These are phyloP conservation scores for Eucalyptus cloeziana DNA, from an alignment of 345 rosid genomes.

Conservation along the genomic window DNA sequence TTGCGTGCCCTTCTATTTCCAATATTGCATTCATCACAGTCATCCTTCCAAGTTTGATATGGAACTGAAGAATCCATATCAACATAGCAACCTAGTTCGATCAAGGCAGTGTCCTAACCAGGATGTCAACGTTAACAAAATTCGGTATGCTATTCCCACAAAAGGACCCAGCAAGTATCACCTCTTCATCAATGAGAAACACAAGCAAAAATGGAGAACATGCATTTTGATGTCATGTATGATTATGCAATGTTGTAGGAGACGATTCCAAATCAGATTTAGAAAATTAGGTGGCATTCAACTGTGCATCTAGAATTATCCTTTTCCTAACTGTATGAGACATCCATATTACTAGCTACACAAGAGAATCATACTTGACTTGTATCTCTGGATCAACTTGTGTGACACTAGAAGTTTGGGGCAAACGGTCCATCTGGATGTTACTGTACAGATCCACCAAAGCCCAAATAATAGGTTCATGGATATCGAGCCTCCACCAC, in stretches of 20 bases:
- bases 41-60: background rate
- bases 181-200: background rate
- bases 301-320: background rate
- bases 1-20: background rate
- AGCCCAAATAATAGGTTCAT: conserved; percentile 99
- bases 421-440: conserved; percentile 73
- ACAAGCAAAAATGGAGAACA: background rate
- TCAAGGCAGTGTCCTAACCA: background rate
- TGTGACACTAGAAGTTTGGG: conserved; percentile 54
- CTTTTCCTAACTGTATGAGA: background rate
- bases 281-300: background rate
- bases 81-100: background rate
- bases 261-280: background rate
- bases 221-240: background rate
- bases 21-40: background rate
- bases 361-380: conserved; percentile 38
- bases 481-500: conserved; percentile 81
- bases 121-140: background rate
- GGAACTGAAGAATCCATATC: background rate
- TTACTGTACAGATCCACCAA: conserved; percentile 59
- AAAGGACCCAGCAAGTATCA: background rate
- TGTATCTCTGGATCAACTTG: conserved; percentile 97
- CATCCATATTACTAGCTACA: background rate
- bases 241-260: background rate
- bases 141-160: background rate